phyloP scores from a whole-genome alignment of 2,329 filamentous ascomycete species.

The Ceratocystis variospora region DNA sequence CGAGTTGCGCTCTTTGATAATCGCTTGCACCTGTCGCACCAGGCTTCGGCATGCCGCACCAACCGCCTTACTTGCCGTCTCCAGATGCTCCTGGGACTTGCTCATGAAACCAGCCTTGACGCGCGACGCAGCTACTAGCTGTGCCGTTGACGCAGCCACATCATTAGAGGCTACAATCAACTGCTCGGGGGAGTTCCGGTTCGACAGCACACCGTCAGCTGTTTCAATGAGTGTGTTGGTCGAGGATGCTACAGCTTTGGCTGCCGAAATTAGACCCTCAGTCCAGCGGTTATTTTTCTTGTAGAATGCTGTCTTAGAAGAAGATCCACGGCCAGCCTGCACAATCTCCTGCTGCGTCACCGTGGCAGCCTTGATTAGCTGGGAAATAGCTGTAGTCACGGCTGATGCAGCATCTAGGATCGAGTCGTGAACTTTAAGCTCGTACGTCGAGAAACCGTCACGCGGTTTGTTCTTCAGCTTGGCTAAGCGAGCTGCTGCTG shows the following conservation, averaged over 20 bases:
- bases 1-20: conserved; percentile 75
- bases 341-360: conserved; percentile 94
- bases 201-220: conserved; percentile 84
- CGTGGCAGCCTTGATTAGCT: conserved; percentile 88
- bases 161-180: conserved; percentile 96
- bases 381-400: conserved; percentile 84
- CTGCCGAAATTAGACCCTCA: conserved; percentile 89
- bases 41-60: conserved; percentile 74
- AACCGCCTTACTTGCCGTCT: conserved; percentile 84
- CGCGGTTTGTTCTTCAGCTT: conserved; percentile 95
- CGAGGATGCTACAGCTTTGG: conserved; percentile 85
- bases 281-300: conserved; percentile 99
- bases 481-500: conserved; percentile 73
- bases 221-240: conserved; percentile 97
- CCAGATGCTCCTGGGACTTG: conserved; percentile 84
- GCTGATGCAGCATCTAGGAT: conserved; percentile 88
- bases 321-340: conserved; percentile 73
- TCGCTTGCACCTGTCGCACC: conserved; percentile 83
- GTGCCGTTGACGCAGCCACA: conserved; percentile 87
- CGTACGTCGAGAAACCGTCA: conserved; percentile 89
- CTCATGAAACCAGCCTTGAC: conserved; percentile 98
- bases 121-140: conserved; percentile 85
- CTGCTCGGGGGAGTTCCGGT: conserved; percentile 87
- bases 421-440: conserved; percentile 87
- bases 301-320: conserved; percentile 88